These are phyloP conservation scores for Xylariaceae sp. DNA, from an alignment of 2,329 filamentous ascomycete species.

Conservation along the genomic window DNA sequence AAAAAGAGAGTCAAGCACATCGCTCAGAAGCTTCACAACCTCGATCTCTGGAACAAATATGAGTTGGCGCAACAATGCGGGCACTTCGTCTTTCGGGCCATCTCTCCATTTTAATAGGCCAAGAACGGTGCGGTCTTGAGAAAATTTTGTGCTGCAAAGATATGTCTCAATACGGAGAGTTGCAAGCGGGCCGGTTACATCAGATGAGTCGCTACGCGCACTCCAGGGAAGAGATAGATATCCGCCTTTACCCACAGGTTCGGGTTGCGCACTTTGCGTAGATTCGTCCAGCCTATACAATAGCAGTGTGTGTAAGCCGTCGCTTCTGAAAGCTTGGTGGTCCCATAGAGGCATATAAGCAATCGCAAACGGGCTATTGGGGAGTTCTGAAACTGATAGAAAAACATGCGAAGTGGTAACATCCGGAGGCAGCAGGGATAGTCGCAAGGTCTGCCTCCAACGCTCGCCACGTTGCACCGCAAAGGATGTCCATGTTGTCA, in stretches of 20 bases:
- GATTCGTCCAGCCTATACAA: slow-evolving; percentile 92
- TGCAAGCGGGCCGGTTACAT: slow-evolving; percentile 80
- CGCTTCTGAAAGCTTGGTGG: slow-evolving; percentile 83
- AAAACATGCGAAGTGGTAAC: slow-evolving; percentile 85
- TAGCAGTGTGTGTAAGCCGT: slow-evolving; percentile 80
- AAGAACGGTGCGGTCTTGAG: slow-evolving; percentile 86
- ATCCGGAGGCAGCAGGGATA: slow-evolving; percentile 78
- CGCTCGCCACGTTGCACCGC: slow-evolving; percentile 77
- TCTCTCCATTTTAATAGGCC: slow-evolving; percentile 88
- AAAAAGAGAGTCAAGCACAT: slow-evolving; percentile 91
- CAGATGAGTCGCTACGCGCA: slow-evolving; percentile 69
- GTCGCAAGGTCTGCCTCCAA: slow-evolving; percentile 88
- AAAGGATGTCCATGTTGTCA: slow-evolving; percentile 88
- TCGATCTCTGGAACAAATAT: slow-evolving; percentile 97
- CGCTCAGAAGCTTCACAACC: slow-evolving; percentile 88
- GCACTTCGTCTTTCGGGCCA: slow-evolving; percentile 71
- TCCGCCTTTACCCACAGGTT: slow-evolving; percentile 74
- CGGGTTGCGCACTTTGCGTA: slow-evolving; percentile 71
- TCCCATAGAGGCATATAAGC: slow-evolving; percentile 96
- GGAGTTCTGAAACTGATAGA: slow-evolving; percentile 86
- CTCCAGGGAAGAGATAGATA: slow-evolving; percentile 87
- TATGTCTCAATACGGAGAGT: slow-evolving; percentile 81
- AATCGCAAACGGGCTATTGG: slow-evolving; percentile 86
- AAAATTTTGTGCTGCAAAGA: slow-evolving; percentile 92
- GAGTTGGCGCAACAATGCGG: slow-evolving; percentile 77